Evolutionary conservation across 257 asterid species (phyloP).

Genomic region (Gentiana straminea): DNA sequence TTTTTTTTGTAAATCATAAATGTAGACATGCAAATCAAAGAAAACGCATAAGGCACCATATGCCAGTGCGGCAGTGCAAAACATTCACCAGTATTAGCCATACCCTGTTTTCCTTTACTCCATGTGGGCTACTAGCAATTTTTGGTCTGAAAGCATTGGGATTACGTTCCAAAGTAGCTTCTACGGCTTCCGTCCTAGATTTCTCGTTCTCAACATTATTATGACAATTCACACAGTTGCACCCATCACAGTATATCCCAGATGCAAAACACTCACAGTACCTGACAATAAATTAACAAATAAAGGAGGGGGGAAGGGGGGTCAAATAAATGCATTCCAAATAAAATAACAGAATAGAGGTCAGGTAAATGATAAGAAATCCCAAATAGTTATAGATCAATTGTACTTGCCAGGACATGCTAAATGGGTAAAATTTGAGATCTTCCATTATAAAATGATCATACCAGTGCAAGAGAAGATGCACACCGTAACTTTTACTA

Average conservation of each 20-base stretch:
- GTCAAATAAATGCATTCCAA: not conserved
- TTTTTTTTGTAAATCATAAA: too few species aligned
- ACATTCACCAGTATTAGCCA: not conserved
- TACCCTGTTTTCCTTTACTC: constrained; percentile 75
- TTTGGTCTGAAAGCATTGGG: constrained; percentile 95
- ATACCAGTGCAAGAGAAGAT: too few species aligned
- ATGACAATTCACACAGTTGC: constrained; percentile 86
- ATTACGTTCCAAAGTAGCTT: constrained; percentile 84
- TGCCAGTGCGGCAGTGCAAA: too few species aligned
- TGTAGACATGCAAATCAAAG: too few species aligned
- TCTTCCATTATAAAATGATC: too few species aligned
- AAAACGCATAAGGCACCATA: too few species aligned
- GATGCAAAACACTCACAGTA: constrained; percentile 98
- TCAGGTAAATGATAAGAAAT: too few species aligned
- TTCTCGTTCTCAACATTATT: constrained; percentile 78
- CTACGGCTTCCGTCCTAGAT: constrained; percentile 86
- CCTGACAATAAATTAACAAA: constrained; percentile 35
- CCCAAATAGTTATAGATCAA: too few species aligned
- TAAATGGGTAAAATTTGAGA: too few species aligned
- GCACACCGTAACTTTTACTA: too few species aligned
- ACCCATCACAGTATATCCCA: constrained; percentile 84
- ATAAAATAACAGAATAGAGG: too few species aligned
- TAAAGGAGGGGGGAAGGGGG: not conserved
- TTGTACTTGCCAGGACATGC: too few species aligned
- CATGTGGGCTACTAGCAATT: constrained; percentile 89